Evolutionary conservation across 78 protist genomes (phyloP).

Genomic region (Dictyostelium purpureum): DNA sequence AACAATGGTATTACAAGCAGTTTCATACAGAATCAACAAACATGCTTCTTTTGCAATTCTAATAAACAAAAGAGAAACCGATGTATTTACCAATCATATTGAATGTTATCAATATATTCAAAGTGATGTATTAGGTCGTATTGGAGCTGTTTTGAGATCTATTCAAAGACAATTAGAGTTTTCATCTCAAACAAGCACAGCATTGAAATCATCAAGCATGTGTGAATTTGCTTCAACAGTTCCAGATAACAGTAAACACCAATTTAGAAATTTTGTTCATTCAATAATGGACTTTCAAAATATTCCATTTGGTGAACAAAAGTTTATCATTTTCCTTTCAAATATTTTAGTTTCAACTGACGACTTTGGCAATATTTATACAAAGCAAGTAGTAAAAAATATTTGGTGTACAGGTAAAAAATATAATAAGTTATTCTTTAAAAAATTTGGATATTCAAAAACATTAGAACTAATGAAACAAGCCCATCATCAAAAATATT

Average conservation of each 20-base stretch:
- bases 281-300: neutral
- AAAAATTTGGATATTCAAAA: no score
- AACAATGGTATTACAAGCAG: conserved; percentile 53
- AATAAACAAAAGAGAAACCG: conserved; percentile 5
- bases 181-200: neutral
- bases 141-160: neutral
- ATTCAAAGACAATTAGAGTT: neutral
- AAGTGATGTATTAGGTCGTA: neutral
- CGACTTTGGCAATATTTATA: conserved; percentile 3
- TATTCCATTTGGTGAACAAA: conserved; percentile 25
- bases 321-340: conserved; percentile 4
- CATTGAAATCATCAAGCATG: conserved; percentile 14
- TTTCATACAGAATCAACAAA: conserved; percentile 37
- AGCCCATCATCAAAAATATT: no score
- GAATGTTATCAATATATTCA: neutral
- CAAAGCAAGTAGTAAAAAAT: neutral
- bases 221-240: neutral
- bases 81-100: neutral
- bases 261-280: neutral
- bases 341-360: neutral
- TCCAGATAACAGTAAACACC: neutral
- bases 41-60: neutral
- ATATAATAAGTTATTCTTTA: no score
- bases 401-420: neutral
- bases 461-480: no score